Evolutionary conservation across 805 yeast genomes (phyloP).

Genomic region (Zygoascus flipseniorum): DNA sequence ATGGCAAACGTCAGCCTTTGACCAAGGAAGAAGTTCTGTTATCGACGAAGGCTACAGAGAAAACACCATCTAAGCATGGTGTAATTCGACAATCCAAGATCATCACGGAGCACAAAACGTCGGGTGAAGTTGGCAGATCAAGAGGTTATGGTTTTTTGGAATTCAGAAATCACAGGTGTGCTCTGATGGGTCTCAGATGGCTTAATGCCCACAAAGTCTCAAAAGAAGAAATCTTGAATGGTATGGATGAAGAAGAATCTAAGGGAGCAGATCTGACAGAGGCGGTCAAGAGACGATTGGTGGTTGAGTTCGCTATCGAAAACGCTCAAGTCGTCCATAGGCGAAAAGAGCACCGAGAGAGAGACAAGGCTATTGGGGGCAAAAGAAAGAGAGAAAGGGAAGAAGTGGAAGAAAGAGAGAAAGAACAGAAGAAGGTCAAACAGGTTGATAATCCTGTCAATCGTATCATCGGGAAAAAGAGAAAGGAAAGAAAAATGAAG

Average conservation of each 20-base stretch:
- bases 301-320: constrained; percentile 93
- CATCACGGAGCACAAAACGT: constrained; percentile 83
- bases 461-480: constrained; percentile 28
- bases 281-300: constrained; percentile 58
- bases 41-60: constrained; percentile 56
- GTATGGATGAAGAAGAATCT: constrained; percentile 16
- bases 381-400: constrained; percentile 22
- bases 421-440: constrained; percentile 1
- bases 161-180: constrained; percentile 82
- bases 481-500: constrained; percentile 21
- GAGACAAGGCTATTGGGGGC: constrained; percentile 15
- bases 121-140: constrained; percentile 80
- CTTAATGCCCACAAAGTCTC: constrained; percentile 86
- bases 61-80: constrained; percentile 46
- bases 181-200: constrained; percentile 96
- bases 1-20: constrained; percentile 67
- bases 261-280: constrained; percentile 19
- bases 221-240: constrained; percentile 46
- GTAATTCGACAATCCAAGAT: constrained; percentile 91
- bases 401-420: constrained; percentile 8
- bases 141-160: constrained; percentile 97
- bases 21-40: constrained; percentile 82
- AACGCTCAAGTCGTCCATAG: constrained; percentile 90
- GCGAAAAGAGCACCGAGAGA: constrained; percentile 49
- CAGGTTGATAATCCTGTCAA: constrained; percentile 16